phyloP scores from a whole-genome alignment of 202 grass and related monocot genomes.

The Tripidium arundinaceum region DNA sequence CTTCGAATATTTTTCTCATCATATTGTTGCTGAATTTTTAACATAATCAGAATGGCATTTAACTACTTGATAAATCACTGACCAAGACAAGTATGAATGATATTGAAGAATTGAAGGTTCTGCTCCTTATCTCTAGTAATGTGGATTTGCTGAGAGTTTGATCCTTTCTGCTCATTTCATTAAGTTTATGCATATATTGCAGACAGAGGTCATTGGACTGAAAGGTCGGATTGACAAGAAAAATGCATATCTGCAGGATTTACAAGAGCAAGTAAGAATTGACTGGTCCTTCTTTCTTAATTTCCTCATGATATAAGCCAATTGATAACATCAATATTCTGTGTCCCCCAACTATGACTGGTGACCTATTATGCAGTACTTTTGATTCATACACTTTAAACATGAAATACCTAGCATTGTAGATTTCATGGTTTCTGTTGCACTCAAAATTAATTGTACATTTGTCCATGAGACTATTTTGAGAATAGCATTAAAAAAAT shows the following conservation, averaged over 20 bases:
- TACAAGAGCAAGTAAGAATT: slow-evolving; percentile 89
- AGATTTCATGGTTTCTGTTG: slow-evolving; percentile 1
- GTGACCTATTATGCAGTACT: not conserved
- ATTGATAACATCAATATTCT: slow-evolving; percentile 10
- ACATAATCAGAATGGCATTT: slow-evolving; percentile 27
- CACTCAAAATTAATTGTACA: not conserved
- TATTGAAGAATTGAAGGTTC: slow-evolving; percentile 94
- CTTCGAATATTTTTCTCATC: slow-evolving; percentile 98
- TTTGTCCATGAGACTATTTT: not conserved
- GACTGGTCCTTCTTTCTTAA: not conserved
- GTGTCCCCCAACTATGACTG: not conserved
- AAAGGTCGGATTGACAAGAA: slow-evolving; percentile 90
- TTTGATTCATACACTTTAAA: not conserved
- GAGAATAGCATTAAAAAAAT: not conserved
- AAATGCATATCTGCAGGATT: slow-evolving; percentile 89
- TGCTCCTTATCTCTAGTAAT: not conserved
- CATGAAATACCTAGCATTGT: not conserved
- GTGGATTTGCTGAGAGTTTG: slow-evolving; percentile 7
- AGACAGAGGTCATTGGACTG: slow-evolving; percentile 61
- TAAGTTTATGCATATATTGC: slow-evolving; percentile 34
- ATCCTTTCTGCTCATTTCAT: not conserved
- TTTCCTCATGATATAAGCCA: slow-evolving; percentile 4
- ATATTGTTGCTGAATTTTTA: slow-evolving; percentile 88
- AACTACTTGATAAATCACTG: slow-evolving; percentile 4
- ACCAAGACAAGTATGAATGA: slow-evolving; percentile 62